A percentile compares a stretch with the other conserved stretches of the same genome.
Evolutionary conservation across 2,329 filamentous ascomycete species (phyloP).

Genomic region (Beauveria brongniartii): DNA sequence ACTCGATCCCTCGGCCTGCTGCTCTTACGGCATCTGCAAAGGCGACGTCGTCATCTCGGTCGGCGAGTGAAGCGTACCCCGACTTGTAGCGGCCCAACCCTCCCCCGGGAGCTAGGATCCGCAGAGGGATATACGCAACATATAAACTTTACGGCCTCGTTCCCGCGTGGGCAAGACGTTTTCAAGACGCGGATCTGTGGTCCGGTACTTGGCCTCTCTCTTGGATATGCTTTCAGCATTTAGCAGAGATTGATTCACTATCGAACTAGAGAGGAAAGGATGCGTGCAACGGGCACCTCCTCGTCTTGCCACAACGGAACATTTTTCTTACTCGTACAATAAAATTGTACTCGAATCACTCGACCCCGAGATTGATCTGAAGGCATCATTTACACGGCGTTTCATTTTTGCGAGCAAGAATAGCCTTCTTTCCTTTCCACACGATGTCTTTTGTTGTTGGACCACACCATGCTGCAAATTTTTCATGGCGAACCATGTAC

Average conservation of each 20-base stretch:
- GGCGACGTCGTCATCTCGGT: conserved; percentile 41
- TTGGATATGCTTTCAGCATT: no score
- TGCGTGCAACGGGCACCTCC: background rate
- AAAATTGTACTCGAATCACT: background rate
- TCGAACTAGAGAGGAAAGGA: background rate
- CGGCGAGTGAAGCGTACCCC: conserved; percentile 20
- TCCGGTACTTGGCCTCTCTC: background rate
- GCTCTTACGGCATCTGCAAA: conserved; percentile 45
- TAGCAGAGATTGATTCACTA: no score
- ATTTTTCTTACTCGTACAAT: background rate
- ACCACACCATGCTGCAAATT: background rate
- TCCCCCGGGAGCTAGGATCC: background rate
- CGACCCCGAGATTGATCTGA: background rate
- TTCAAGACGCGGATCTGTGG: background rate
- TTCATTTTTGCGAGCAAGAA: background rate
- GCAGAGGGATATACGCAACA: background rate
- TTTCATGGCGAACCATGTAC: background rate
- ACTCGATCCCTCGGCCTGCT: conserved; percentile 41
- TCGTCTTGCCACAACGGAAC: background rate
- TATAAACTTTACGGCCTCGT: background rate
- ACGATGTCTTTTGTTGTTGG: background rate
- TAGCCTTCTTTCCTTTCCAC: no score
- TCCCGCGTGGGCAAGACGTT: background rate
- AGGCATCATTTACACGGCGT: background rate
- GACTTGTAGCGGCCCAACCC: background rate